Evolutionary conservation across 169 alveolate genomes (phyloP).

Genomic region (Eimeria sp.): DNA sequence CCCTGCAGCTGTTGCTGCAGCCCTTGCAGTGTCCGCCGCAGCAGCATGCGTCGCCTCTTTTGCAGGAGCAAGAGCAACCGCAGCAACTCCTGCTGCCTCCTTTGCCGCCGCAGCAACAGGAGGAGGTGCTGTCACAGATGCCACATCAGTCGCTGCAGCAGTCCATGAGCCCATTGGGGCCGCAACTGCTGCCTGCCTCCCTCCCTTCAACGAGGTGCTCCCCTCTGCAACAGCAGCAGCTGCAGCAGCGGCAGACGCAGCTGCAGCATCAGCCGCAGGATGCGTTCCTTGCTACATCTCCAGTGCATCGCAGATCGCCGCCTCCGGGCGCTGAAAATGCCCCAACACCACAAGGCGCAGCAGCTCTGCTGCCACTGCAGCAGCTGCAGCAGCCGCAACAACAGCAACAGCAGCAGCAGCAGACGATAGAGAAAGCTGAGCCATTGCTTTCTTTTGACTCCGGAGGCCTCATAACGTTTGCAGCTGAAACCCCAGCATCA

Average conservation of each 20-base stretch:
- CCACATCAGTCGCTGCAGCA: slow-evolving; percentile 10
- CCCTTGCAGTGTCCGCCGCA: background rate
- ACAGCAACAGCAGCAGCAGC: slow-evolving; percentile 56
- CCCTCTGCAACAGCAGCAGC: background rate
- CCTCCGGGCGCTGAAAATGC: background rate
- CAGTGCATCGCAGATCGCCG: background rate
- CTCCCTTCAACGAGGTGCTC: background rate
- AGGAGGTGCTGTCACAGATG: background rate
- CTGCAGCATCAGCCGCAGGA: slow-evolving; percentile 48
- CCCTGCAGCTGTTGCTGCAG: background rate
- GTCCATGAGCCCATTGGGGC: background rate
- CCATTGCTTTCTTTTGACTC: background rate
- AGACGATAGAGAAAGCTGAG: slow-evolving; percentile 3
- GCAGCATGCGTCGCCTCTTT: background rate
- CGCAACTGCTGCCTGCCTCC: background rate
- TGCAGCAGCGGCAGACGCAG: slow-evolving; percentile 19
- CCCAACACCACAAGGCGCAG: background rate
- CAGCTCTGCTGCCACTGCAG: slow-evolving; percentile 3
- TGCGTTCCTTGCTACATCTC: background rate
- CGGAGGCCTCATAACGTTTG: slow-evolving; percentile 43
- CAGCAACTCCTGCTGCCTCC: background rate
- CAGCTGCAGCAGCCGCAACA: slow-evolving; percentile 32
- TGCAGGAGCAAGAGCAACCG: background rate
- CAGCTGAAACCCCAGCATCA: slow-evolving; percentile 51
- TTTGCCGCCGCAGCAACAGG: background rate